Conservation (phyloP, 2,329 filamentous ascomycete species). For the Xylariaceae sp. region DNA sequence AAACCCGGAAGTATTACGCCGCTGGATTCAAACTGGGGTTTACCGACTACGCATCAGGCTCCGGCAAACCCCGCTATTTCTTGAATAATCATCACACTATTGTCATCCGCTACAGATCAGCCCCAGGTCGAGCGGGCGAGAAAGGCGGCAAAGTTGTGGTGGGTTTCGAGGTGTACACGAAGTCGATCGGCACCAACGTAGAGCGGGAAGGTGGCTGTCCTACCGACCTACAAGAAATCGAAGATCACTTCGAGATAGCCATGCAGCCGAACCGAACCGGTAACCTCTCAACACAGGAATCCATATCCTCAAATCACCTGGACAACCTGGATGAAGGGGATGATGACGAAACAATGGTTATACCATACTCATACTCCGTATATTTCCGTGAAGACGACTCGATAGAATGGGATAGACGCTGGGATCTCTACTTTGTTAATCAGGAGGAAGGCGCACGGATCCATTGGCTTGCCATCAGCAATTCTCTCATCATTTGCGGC, state of each 20-base stretch:
- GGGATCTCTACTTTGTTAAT: slow-evolving; percentile 88
- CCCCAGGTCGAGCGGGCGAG: slow-evolving; percentile 64
- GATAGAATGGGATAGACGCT: slow-evolving; percentile 78
- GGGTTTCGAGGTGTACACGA: slow-evolving; percentile 86
- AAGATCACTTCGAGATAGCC: slow-evolving; percentile 64
- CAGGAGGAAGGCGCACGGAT: slow-evolving; percentile 77
- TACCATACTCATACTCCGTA: slow-evolving; percentile 85
- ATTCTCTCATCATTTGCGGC: slow-evolving; percentile 79
- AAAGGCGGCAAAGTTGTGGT: slow-evolving; percentile 76
- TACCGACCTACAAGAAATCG: slow-evolving; percentile 57
- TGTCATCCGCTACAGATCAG: slow-evolving; percentile 72
- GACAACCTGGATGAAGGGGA: slow-evolving; percentile 53
- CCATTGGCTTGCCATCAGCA: slow-evolving; percentile 85
- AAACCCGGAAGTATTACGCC: slow-evolving; percentile 81
- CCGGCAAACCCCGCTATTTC: slow-evolving; percentile 62
- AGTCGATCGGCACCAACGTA: slow-evolving; percentile 64
- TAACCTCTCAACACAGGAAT: slow-evolving; percentile 43
- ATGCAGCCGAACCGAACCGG: slow-evolving; percentile 61
- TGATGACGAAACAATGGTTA: slow-evolving; percentile 62
- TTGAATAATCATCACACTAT: slow-evolving; percentile 88
- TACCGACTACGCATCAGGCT: slow-evolving; percentile 58
- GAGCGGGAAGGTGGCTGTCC: slow-evolving; percentile 67
- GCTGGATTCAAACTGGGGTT: slow-evolving; percentile 87
- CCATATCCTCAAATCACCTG: slow-evolving; percentile 57
- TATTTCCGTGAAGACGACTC: slow-evolving; percentile 81